These are phyloP conservation scores for Fragaria vesca DNA, from an alignment of 306 rosid genomes.

Conservation along the genomic window DNA sequence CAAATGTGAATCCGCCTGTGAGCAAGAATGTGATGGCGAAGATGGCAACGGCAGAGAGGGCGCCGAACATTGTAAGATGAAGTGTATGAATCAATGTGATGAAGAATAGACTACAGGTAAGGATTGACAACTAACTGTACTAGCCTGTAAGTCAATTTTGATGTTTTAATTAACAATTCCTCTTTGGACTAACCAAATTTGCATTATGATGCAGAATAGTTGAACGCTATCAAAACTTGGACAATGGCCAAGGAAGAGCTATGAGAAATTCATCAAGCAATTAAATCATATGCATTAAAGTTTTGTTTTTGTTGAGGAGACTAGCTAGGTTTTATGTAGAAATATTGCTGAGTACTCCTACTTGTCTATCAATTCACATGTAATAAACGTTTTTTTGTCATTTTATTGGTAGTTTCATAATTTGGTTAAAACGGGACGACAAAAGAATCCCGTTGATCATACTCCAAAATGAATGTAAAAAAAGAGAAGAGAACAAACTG, in stretches of 20 bases:
- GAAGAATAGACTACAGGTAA: background rate
- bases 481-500: background rate
- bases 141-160: background rate
- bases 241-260: background rate
- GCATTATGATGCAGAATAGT: slow-evolving; percentile 1
- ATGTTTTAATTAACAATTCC: background rate
- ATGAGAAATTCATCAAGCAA: background rate
- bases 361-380: background rate
- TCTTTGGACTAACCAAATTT: background rate
- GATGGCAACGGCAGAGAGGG: background rate
- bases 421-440: background rate
- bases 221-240: background rate
- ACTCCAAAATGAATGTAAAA: background rate
- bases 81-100: slow-evolving; percentile 13
- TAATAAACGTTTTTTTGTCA: background rate
- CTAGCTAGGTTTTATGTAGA: background rate
- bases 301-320: background rate
- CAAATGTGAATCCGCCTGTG: background rate
- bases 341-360: background rate
- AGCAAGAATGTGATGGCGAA: background rate
- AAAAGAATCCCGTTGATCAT: background rate
- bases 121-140: background rate
- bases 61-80: slow-evolving; percentile 10
- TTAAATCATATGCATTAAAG: background rate
- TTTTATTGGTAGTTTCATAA: too few relatives aligned